Percentiles rank a stretch among this genome's conserved stretches.
Evolutionary conservation across 768 basidiomycete species (phyloP).

Genomic region (Saitozyma podzolica): DNA sequence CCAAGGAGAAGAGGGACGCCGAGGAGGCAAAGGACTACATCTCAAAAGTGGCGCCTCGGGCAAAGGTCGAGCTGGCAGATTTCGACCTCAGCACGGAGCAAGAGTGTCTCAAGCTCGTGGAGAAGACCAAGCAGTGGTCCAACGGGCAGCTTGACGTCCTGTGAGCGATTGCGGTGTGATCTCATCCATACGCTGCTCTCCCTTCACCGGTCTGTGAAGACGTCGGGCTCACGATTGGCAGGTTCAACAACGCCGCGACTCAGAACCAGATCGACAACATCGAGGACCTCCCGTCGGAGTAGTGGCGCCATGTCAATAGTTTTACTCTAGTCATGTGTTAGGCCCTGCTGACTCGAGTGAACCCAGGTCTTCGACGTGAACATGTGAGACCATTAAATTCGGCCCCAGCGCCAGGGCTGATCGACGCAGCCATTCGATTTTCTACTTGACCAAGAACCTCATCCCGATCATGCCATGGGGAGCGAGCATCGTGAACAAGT

Average conservation of each 20-base stretch:
- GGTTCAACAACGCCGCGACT: constrained; percentile 57
- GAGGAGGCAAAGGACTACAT: constrained; percentile 54
- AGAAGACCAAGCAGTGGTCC: constrained; percentile 54
- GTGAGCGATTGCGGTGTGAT: constrained; percentile 31
- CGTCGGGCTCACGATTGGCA: constrained; percentile 17
- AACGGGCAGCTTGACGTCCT: constrained; percentile 53
- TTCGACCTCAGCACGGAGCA: constrained; percentile 56
- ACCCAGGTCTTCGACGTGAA: constrained; percentile 38
- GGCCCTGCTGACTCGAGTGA: too few relatives aligned
- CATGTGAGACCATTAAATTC: too few relatives aligned
- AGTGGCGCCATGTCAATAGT: constrained; percentile 59
- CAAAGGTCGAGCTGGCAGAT: constrained; percentile 53
- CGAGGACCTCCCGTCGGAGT: constrained; percentile 52
- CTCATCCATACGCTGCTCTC: constrained; percentile 1
- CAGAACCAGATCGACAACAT: constrained; percentile 56
- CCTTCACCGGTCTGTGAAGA: background rate
- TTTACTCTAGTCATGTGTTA: too few relatives aligned
- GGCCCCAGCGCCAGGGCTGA: too few relatives aligned
- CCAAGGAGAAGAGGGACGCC: constrained; percentile 55
- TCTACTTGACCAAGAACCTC: constrained; percentile 59
- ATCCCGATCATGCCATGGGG: constrained; percentile 57
- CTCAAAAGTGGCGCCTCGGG: constrained; percentile 54
- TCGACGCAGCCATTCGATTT: constrained; percentile 50
- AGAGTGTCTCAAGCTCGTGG: constrained; percentile 54
- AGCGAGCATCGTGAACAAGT: constrained; percentile 57